A percentile compares a stretch with the other conserved stretches of the same genome.
phyloP scores from a whole-genome alignment of 1,139 yeast genomes.

The Geotrichum candidum region DNA sequence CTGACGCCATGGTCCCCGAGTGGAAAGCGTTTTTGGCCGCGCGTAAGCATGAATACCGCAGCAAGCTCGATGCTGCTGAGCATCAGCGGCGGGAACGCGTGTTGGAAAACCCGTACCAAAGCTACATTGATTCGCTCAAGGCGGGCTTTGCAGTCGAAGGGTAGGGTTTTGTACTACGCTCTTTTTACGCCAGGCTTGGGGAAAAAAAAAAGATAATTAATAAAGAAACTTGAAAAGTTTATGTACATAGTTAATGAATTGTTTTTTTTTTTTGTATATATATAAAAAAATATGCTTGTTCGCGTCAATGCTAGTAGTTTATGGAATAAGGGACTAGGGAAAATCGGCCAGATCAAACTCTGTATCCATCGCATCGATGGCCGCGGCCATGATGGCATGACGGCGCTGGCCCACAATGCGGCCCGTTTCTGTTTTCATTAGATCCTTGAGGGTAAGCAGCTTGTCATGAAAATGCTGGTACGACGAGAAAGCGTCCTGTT shows the following conservation, averaged over 20 bases:
- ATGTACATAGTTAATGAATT: background rate
- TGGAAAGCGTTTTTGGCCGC: constrained; percentile 7
- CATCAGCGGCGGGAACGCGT: background rate
- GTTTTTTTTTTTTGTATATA: background rate
- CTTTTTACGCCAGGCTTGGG: background rate
- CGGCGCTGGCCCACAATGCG: constrained; percentile 27
- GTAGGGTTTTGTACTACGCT: background rate
- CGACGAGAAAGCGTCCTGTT: constrained; percentile 8
- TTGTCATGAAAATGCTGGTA: constrained; percentile 33
- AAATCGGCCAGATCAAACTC: constrained; percentile 19
- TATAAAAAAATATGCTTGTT: background rate
- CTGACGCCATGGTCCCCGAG: constrained; percentile 2
- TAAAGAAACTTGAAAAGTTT: background rate
- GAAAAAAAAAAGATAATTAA: too few species aligned
- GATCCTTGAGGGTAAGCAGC: constrained; percentile 28
- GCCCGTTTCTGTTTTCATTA: constrained; percentile 32
- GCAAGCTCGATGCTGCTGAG: constrained; percentile 2
- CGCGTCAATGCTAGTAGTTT: background rate
- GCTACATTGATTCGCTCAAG: constrained; percentile 7
- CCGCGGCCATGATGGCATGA: constrained; percentile 27
- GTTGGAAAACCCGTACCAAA: constrained; percentile 2
- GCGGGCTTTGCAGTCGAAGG: constrained; percentile 2
- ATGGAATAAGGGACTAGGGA: background rate
- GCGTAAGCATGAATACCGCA: constrained; percentile 2
- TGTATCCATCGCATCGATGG: constrained; percentile 22